Evolutionary conservation across 129 eudicot species (phyloP), one percentile per base, ranked within the genome.

Genomic region (Erigeron canadensis): DNA sequence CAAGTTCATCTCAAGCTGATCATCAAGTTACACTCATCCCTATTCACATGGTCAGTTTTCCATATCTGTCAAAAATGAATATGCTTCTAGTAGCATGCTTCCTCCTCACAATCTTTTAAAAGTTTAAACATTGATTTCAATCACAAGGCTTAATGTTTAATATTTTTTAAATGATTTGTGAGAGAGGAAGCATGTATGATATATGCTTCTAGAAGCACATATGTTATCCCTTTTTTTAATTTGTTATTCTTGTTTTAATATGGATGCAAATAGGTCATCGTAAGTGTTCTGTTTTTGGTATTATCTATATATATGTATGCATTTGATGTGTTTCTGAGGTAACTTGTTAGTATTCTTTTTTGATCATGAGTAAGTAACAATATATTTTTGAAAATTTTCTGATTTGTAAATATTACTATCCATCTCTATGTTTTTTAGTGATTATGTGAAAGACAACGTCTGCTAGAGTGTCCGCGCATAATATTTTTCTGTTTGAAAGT

Each of bases 1-100:
- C 72, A 78, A 78, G 81, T 71, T 70, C 72, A 63, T 71, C 67
- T 67, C 72, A 78, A 70, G 28, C 48, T 70, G 23, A 61, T 19
- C 57, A 70, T 19, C 57, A 70, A 50, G 47, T 61, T 70, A 12
- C 15, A 48, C 6, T 77, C n/a, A n/a, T n/a, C 47, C 65, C 70
- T 12, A 41, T 77, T 77, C 17, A 63, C 41, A 63, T 63, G 81
- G 81, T 78, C 42, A 50, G 81, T 63, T 54, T 70, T 70, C 23
- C 23, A 42, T 40, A 15, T 69, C 46, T 5, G 10, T 58, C 9
- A n/a, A n/a, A n/a, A n/a, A n/a, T n/a, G n/a, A n/a, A n/a, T n/a
- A n/a, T n/a, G n/a, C n/a, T n/a, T n/a, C n/a, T n/a, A n/a, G n/a
- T n/a, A n/a, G n/a, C n/a, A n/a, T n/a, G n/a, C n/a, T n/a, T n/a